Conservation (phyloP, 1,139 yeast species). For the Saccharomyces hybrid region DNA sequence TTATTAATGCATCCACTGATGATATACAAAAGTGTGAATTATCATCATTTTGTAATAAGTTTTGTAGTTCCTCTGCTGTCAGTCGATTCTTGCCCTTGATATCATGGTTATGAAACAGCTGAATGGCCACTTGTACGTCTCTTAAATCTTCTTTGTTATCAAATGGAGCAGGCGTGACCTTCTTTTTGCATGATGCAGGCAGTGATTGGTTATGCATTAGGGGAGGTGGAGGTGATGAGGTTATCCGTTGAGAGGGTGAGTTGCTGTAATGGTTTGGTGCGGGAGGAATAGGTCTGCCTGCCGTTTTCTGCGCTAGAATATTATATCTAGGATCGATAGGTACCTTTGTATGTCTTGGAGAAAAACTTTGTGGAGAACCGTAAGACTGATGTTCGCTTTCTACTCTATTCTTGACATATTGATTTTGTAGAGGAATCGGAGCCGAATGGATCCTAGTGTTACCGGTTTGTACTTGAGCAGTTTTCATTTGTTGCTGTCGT, state of each 20-base stretch:
- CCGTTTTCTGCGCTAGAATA: neutral
- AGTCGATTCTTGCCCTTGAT: slow-evolving; percentile 25
- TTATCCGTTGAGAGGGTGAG: neutral
- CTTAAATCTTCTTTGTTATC: slow-evolving; percentile 16
- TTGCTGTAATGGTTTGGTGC: neutral
- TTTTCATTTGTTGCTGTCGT: slow-evolving; percentile 6
- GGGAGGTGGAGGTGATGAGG: neutral
- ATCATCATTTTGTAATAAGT: slow-evolving; percentile 32
- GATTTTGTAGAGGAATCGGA: neutral
- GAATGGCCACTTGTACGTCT: slow-evolving; percentile 26
- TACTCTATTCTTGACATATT: neutral
- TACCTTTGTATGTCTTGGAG: neutral
- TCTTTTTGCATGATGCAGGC: slow-evolving; percentile 1
- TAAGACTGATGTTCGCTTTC: neutral
- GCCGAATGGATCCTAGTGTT: neutral
- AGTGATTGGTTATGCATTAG: neutral
- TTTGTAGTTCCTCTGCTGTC: slow-evolving; percentile 31
- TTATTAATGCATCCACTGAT: slow-evolving; percentile 30
- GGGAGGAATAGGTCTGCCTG: neutral
- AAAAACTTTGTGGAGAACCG: neutral
- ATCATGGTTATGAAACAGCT: slow-evolving; percentile 30
- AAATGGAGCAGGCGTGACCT: slow-evolving; percentile 3
- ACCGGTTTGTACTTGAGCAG: slow-evolving; percentile 6
- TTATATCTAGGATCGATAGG: neutral
- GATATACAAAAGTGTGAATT: slow-evolving; percentile 29